phyloP scores from a whole-genome alignment of 345 rosid genomes.

The Eucalyptus victrix region DNA sequence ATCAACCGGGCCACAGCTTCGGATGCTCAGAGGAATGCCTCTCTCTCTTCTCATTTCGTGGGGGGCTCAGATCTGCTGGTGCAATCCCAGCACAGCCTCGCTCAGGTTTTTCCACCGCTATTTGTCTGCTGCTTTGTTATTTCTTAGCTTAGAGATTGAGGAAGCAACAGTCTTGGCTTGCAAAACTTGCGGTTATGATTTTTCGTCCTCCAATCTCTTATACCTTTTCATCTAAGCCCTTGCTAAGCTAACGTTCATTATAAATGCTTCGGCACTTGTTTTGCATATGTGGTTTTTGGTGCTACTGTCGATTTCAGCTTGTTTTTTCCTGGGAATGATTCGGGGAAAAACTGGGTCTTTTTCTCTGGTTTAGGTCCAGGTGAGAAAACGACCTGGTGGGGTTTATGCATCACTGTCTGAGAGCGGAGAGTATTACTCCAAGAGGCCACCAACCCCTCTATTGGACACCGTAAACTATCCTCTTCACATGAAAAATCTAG shows the following conservation, averaged over 20 bases:
- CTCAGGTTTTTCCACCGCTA: slow-evolving; percentile 10
- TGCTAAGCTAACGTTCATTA: background rate
- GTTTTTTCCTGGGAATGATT: background rate
- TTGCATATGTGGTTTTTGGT: background rate
- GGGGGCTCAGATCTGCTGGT: slow-evolving; percentile 30
- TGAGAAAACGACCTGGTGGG: slow-evolving; percentile 35
- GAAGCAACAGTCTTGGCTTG: background rate
- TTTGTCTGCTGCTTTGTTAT: background rate
- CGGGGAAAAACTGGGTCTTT: background rate
- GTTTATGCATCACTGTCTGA: slow-evolving; percentile 74
- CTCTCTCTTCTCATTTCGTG: slow-evolving; percentile 14
- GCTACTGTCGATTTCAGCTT: background rate
- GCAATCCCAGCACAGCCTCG: slow-evolving; percentile 19
- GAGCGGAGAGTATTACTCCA: slow-evolving; percentile 55
- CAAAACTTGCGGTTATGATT: background rate
- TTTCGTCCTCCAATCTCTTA: background rate
- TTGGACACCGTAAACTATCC: slow-evolving; percentile 90
- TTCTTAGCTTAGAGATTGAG: background rate
- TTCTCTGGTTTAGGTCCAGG: slow-evolving; percentile 23
- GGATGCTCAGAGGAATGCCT: slow-evolving; percentile 21
- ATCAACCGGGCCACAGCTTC: slow-evolving; percentile 12
- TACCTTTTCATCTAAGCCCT: background rate
- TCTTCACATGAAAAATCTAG: slow-evolving; percentile 92
- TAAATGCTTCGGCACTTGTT: background rate
- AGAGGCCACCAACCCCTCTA: slow-evolving; percentile 83